Evolutionary conservation across 2,329 filamentous ascomycete genomes (phyloP), one percentile per base, ranked within the genome.

Genomic region (Arthrobotrys conoides): DNA sequence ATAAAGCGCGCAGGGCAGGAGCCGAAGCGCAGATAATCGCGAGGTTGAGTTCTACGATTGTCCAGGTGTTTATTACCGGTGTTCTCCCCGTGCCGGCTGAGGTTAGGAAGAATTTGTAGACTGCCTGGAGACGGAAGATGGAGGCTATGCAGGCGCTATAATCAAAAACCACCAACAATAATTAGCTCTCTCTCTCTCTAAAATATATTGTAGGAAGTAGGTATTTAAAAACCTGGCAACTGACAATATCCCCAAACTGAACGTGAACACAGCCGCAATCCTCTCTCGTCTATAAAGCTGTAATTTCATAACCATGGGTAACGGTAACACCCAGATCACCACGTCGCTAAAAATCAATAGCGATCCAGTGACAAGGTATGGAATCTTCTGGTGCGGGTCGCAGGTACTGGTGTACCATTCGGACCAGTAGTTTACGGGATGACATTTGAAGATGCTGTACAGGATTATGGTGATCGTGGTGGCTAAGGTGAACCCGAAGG

Each of bases 201-300:
- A 30, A 30, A 30, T 30, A 30, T 30, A 30, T 30, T 30, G 27
- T 3, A 30, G n/a, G n/a, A n/a, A n/a, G n/a, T n/a, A n/a, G n/a
- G n/a, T n/a, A n/a, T n/a, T n/a, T n/a, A n/a, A n/a, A 9, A 33
- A 38, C 10, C 4, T 2, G 5, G 33, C 22, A 10, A 71, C 75
- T 72, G 65, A 78, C 75, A 78, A 72, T 9, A 75, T 79, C 30
- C 76, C 76, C 46, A 79, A 66, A 27, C 76, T 75, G 49, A 79
- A 79, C 1, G 76, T 79, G 38, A 79, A 73, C 5, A 79, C 24
- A 1, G 76, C 76, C 18, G 70, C 76, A 4, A 79, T 75, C 33
- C 66, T 79, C 59, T 79, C 76, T 5, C 71, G 41, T 55, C 70
- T 20, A 22, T 79, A 75, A 0, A 79, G 70, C 38, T 75, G 55